Evolutionary conservation across 805 yeast species (phyloP).

Genomic region (Ogataea pini): DNA sequence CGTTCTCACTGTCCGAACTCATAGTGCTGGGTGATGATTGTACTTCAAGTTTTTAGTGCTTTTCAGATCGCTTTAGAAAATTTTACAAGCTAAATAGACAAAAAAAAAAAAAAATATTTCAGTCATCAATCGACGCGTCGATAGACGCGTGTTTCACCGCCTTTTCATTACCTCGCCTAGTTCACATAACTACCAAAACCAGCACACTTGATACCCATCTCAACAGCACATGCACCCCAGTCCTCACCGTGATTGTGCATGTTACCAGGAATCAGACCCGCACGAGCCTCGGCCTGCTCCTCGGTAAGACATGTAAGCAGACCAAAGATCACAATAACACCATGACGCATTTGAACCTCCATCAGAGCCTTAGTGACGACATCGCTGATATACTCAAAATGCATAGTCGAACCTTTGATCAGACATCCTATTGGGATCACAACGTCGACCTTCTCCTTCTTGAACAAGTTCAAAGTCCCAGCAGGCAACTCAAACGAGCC

Average conservation of each 20-base stretch:
- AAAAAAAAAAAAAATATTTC: constrained; percentile 2
- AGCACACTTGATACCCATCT: constrained; percentile 65
- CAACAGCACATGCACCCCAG: constrained; percentile 99
- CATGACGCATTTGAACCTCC: constrained; percentile 69
- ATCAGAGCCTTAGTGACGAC: constrained; percentile 82
- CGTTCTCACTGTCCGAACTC: constrained; percentile 17
- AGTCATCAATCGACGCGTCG: background rate
- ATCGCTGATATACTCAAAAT: constrained; percentile 95
- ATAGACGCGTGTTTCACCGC: background rate
- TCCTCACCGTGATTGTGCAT: constrained; percentile 97
- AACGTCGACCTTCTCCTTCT: constrained; percentile 65
- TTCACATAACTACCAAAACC: background rate
- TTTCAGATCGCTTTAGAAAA: constrained; percentile 2
- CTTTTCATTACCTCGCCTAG: background rate
- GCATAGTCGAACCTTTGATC: constrained; percentile 97
- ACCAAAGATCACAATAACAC: constrained; percentile 88
- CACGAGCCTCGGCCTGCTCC: constrained; percentile 90
- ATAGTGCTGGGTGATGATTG: background rate
- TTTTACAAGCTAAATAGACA: background rate
- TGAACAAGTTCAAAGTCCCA: constrained; percentile 60
- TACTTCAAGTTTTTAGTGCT: background rate
- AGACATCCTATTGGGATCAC: constrained; percentile 91
- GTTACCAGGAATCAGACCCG: constrained; percentile 73
- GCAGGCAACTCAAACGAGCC: constrained; percentile 94
- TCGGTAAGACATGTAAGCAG: constrained; percentile 91